Conservation (phyloP, 352 stramenopile genomes). For the Phytophthora pistaciae region DNA sequence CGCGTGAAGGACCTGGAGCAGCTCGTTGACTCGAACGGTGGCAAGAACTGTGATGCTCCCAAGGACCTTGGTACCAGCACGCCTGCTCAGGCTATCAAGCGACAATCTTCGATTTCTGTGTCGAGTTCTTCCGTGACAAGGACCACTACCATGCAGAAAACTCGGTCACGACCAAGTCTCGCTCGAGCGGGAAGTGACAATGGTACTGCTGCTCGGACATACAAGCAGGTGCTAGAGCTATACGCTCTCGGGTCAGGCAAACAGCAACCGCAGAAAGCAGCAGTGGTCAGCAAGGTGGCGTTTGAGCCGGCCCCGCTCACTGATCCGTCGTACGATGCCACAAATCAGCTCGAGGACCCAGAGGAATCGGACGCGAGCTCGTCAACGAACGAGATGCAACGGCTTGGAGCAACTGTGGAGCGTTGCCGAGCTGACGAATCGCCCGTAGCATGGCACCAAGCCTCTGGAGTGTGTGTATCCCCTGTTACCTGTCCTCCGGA, state of each 20-base stretch:
- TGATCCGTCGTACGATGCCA: conserved; percentile 3
- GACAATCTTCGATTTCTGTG: background rate
- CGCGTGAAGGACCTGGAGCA: conserved; percentile 54
- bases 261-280: background rate
- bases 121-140: conserved; percentile 9
- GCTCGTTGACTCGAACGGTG: conserved; percentile 6
- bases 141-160: conserved; percentile 15
- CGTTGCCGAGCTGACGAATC: conserved; percentile 2
- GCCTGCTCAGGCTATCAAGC: conserved; percentile 7
- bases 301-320: background rate
- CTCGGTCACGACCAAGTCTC: conserved; percentile 32
- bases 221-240: conserved; percentile 53
- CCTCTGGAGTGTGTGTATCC: conserved; percentile 14
- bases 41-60: background rate
- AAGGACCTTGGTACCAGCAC: background rate
- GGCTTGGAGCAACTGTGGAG: background rate
- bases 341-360: conserved; percentile 17
- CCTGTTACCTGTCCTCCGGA: conserved; percentile 7
- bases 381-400: background rate
- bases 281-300: background rate
- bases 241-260: conserved; percentile 43
- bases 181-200: conserved; percentile 8
- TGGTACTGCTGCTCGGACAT: conserved; percentile 20
- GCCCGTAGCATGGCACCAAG: background rate
- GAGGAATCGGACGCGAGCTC: background rate